phyloP scores from a whole-genome alignment of 2,329 filamentous ascomycete species.

The Arachnopeziza araneosa region DNA sequence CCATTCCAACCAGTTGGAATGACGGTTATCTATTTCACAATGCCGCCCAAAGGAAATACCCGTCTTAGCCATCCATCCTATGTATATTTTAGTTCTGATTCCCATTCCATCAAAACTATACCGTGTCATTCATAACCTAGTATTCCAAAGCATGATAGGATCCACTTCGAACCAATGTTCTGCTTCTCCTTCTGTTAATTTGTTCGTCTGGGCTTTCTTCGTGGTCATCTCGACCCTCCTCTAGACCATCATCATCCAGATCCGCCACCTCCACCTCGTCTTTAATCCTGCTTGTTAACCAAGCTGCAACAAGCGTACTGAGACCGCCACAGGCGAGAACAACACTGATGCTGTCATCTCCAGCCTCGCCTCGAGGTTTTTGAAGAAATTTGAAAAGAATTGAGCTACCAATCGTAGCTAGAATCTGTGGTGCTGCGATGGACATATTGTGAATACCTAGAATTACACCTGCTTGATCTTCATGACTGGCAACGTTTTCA shows the following conservation, averaged over 20 bases:
- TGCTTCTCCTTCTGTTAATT: not conserved
- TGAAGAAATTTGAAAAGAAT: slow-evolving; percentile 80
- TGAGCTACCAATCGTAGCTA: slow-evolving; percentile 80
- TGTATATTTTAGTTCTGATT: not conserved
- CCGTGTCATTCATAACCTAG: not conserved
- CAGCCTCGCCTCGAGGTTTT: slow-evolving; percentile 77
- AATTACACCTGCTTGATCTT: slow-evolving; percentile 56
- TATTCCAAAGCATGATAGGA: not conserved
- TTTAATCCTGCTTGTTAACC: slow-evolving; percentile 40
- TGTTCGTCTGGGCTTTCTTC: not conserved
- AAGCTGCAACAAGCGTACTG: slow-evolving; percentile 71
- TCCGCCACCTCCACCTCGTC: slow-evolving; percentile 27
- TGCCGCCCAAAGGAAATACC: too few species aligned
- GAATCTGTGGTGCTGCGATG: slow-evolving; percentile 83
- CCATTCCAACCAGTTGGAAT: too few species aligned
- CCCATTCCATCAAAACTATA: not conserved
- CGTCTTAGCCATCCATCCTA: not conserved
- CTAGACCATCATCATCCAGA: not conserved
- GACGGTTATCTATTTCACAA: too few species aligned
- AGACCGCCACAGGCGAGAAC: slow-evolving; percentile 80
- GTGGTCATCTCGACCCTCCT: not conserved
- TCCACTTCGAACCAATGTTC: not conserved
- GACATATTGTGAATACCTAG: slow-evolving; percentile 95
- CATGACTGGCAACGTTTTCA: slow-evolving; percentile 1
- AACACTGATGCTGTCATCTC: slow-evolving; percentile 82